Percentiles rank a stretch among this genome's conserved stretches.
phyloP scores from a whole-genome alignment of 163 green algal genomes.

The Coccomyxa subellipsoidea region DNA sequence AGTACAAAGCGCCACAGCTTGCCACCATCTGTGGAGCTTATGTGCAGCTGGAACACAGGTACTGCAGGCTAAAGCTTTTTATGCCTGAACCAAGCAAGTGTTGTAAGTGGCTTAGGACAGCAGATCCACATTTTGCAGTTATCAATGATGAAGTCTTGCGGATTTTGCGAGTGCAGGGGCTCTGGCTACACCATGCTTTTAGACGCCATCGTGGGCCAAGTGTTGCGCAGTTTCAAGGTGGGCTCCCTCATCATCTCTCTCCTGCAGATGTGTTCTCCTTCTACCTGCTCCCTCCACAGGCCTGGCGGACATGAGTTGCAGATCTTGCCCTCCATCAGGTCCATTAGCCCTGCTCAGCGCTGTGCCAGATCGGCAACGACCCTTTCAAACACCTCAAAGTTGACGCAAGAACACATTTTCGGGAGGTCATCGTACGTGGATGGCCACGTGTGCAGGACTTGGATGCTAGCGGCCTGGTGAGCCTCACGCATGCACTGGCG shows the following conservation, averaged over 20 bases:
- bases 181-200: not conserved
- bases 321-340: no score
- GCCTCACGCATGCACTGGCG: not conserved
- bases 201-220: not conserved
- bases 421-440: not conserved
- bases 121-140: no score
- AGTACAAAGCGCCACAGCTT: not conserved
- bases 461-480: not conserved
- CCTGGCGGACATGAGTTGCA: no score
- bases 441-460: not conserved
- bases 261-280: no score
- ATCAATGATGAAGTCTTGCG: no score
- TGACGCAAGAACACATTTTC: not conserved
- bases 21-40: not conserved
- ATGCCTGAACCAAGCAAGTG: no score
- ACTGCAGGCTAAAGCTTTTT: not conserved
- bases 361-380: no score
- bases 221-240: constrained; percentile 2
- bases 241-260: not conserved
- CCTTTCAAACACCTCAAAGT: no score
- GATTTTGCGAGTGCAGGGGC: not conserved
- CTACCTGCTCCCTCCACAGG: no score
- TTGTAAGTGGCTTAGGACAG: no score
- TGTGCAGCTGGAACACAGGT: not conserved
- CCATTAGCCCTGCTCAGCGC: no score